Conservation (phyloP, 2,329 filamentous ascomycete species). For the Fusarium palustre region DNA sequence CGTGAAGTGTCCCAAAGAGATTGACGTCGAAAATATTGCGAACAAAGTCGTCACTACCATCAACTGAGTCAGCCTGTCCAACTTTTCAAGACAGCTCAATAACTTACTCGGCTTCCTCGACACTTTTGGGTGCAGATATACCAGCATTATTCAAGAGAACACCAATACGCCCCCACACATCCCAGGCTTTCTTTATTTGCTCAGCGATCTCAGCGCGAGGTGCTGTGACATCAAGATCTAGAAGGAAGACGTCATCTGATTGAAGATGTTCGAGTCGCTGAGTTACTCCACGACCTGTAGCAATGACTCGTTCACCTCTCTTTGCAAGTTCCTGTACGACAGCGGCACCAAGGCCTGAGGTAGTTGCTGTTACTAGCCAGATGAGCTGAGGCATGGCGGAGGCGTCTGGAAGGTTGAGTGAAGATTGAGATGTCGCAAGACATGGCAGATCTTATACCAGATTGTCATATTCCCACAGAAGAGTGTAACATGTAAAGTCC, state of each 20-base stretch:
- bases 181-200: slow-evolving; percentile 4
- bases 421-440: fast-evolving
- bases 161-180: slow-evolving; percentile 7
- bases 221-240: slow-evolving; percentile 12
- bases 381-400: slow-evolving; percentile 1
- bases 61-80: not conserved
- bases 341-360: slow-evolving; percentile 18
- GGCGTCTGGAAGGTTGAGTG: not conserved
- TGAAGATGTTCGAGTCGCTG: slow-evolving; percentile 5
- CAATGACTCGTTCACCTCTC: slow-evolving; percentile 13
- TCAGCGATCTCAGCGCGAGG: not conserved
- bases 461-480: not conserved
- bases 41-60: not conserved
- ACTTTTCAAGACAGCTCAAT: no score
- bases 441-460: not conserved
- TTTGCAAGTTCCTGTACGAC: slow-evolving; percentile 1
- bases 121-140: not conserved
- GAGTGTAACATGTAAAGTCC: not conserved
- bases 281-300: slow-evolving; percentile 3
- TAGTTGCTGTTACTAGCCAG: slow-evolving; percentile 18
- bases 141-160: slow-evolving; percentile 17
- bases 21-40: slow-evolving; percentile 11
- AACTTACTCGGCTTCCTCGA: slow-evolving; percentile 14
- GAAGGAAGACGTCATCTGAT: slow-evolving; percentile 3
- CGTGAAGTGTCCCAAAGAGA: slow-evolving; percentile 2